Percentiles rank a stretch among this genome's conserved stretches.
phyloP scores from a whole-genome alignment of 192 early-diverging fungal genomes.

The Linnemannia schmuckeri region DNA sequence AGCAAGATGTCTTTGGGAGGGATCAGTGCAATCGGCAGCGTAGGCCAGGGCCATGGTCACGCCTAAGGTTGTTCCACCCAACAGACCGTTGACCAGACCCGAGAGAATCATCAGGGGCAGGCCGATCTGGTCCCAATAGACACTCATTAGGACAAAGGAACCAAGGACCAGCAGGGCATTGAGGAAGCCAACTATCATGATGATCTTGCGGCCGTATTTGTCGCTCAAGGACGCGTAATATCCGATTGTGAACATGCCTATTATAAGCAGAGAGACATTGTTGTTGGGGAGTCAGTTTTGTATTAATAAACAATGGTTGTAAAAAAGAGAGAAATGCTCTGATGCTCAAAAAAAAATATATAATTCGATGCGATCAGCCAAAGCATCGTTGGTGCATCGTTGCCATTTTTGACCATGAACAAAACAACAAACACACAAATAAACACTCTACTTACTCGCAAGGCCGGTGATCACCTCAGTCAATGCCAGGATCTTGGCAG shows the following conservation, averaged over 20 bases:
- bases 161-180: slow-evolving; percentile 19
- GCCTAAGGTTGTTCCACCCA: slow-evolving; percentile 24
- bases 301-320: not conserved
- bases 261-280: not conserved
- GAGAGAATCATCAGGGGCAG: slow-evolving; percentile 37
- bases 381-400: not conserved
- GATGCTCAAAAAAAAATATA: no score
- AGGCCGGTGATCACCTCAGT: slow-evolving; percentile 38
- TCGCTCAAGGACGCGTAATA: slow-evolving; percentile 49
- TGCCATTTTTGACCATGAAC: not conserved
- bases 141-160: slow-evolving; percentile 24
- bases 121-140: slow-evolving; percentile 45
- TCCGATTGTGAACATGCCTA: slow-evolving; percentile 36
- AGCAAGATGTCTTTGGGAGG: slow-evolving; percentile 32
- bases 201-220: slow-evolving; percentile 37
- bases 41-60: slow-evolving; percentile 42
- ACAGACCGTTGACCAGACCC: slow-evolving; percentile 24
- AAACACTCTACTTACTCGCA: slow-evolving; percentile 24
- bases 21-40: slow-evolving; percentile 50
- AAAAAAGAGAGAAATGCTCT: not conserved
- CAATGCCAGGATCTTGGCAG: slow-evolving; percentile 35
- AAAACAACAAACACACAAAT: not conserved
- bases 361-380: not conserved
- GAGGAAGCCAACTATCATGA: slow-evolving; percentile 27
- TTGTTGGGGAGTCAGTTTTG: not conserved